Base-by-base conservation (phyloP, 164 flowering plant species). In the Annona cherimola region DNA sequence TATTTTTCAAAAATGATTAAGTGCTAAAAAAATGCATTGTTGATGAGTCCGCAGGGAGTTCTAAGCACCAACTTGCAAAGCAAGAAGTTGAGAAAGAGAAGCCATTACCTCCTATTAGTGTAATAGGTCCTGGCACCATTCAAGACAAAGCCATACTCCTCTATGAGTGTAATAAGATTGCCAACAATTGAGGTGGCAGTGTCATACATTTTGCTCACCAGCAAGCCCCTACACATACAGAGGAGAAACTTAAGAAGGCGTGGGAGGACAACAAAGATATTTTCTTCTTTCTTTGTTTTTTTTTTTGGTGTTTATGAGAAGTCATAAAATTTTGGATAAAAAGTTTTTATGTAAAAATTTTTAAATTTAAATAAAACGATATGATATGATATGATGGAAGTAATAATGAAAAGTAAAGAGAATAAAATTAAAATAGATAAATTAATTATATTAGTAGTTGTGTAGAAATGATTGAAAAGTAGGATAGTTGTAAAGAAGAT, bases 121-220 rank as follows among this genome's bases (percentile, higher is more conserved):
- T 90, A 96, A 76, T 96, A 96, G 39, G 81, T 76, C 76, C 97
- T 84, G 5, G 99, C 93, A 61, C 98, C 97, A 76, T 96, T 95
- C 11, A 86, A 86, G 54, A 90, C 93, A 79, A 72, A 77, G 41
- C 98, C 98, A 78, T 84, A 91, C 72, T 80, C 72, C 62, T 92
- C 87, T 1, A 93, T 61, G 9, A 91, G 79, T 55, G 74, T 88
- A 70, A 96, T 74, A 55, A 96, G 94, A 79, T 93, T 96, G 43
- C 63, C 66, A 44, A 87, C 96, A 75, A 96, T 88, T 68, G 83
- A 81, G 80, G 88, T 96, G 45, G 99, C 98, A 18, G 94, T 91
- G 40, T 86, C 83, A 70, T 88, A 77, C 98, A 96, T 91, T 79
- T 92, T 89, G 82, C 96, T 89, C 18, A 83, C 91, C 4, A 93